Evolutionary conservation across 306 rosid species (phyloP).

Genomic region (Prunus mume): DNA sequence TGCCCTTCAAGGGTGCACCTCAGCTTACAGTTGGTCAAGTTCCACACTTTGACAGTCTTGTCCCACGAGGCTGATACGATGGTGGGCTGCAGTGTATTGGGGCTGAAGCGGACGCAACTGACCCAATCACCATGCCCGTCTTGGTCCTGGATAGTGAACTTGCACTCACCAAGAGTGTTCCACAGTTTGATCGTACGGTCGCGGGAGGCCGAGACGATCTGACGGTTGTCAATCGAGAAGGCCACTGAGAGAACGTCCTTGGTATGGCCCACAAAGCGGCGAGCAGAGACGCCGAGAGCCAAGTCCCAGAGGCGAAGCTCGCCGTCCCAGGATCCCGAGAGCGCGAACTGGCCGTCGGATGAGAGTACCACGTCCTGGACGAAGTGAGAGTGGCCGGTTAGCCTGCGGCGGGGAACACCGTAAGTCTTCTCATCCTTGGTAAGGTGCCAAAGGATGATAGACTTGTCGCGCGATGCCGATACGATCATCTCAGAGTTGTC

Average conservation of each 20-base stretch:
- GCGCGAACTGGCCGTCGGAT: slow-evolving; percentile 96
- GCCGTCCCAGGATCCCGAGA: slow-evolving; percentile 99
- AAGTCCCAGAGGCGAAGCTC: slow-evolving; percentile 99
- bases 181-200: slow-evolving; percentile 95
- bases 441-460: slow-evolving; percentile 82
- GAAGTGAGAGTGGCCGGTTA: slow-evolving; percentile 87
- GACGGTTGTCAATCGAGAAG: slow-evolving; percentile 92
- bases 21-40: slow-evolving; percentile 78
- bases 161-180: slow-evolving; percentile 98
- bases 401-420: slow-evolving; percentile 93
- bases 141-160: slow-evolving; percentile 75
- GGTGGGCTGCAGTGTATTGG: slow-evolving; percentile 62
- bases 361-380: slow-evolving; percentile 94
- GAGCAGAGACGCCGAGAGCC: slow-evolving; percentile 69
- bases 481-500: slow-evolving; percentile 93
- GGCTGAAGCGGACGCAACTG: slow-evolving; percentile 83
- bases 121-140: slow-evolving; percentile 93
- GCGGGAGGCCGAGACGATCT: slow-evolving; percentile 96
- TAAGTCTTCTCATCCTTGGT: slow-evolving; percentile 87
- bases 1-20: slow-evolving; percentile 73
- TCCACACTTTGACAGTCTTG: slow-evolving; percentile 81
- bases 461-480: slow-evolving; percentile 85
- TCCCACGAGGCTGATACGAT: slow-evolving; percentile 87
- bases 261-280: slow-evolving; percentile 92
- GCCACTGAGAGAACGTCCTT: slow-evolving; percentile 96